phyloP scores from a whole-genome alignment of 441 rosid species.

The Flueggea neowawraea region DNA sequence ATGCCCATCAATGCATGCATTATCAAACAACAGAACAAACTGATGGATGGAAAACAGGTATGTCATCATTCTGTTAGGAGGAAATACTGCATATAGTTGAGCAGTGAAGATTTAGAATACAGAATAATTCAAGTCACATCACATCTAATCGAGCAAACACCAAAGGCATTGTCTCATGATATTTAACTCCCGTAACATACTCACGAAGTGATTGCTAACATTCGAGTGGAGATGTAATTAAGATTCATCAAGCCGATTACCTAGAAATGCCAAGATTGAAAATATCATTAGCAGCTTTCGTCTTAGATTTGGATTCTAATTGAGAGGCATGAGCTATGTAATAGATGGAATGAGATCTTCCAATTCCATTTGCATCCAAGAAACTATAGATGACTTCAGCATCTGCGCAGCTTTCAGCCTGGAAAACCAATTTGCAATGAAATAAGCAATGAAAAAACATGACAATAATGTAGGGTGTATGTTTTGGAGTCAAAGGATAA shows the following conservation, averaged over 20 bases:
- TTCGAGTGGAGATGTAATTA: no score
- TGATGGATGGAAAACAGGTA: neutral
- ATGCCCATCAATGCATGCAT: neutral
- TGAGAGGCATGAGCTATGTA: slow-evolving; percentile 65
- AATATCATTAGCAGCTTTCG: slow-evolving; percentile 70
- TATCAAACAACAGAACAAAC: slow-evolving; percentile 4
- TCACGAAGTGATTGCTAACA: no score
- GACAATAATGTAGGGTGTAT: neutral
- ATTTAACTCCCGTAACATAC: no score
- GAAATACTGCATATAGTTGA: no score
- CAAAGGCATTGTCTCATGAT: no score
- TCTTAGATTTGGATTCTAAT: slow-evolving; percentile 72
- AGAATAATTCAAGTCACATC: no score
- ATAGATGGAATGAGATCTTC: slow-evolving; percentile 59
- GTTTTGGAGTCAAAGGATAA: neutral
- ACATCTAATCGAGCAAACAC: no score
- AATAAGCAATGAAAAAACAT: neutral
- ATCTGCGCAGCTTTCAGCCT: slow-evolving; percentile 85
- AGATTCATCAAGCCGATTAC: slow-evolving; percentile 18
- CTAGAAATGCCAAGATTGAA: slow-evolving; percentile 70
- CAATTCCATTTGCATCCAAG: slow-evolving; percentile 81
- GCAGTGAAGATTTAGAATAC: no score
- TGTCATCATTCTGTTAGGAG: no score
- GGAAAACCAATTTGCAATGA: slow-evolving; percentile 9
- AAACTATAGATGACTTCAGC: slow-evolving; percentile 76